These are phyloP conservation scores for Knoxia roxburghii DNA, from an alignment of 257 asterid species.

Conservation along the genomic window DNA sequence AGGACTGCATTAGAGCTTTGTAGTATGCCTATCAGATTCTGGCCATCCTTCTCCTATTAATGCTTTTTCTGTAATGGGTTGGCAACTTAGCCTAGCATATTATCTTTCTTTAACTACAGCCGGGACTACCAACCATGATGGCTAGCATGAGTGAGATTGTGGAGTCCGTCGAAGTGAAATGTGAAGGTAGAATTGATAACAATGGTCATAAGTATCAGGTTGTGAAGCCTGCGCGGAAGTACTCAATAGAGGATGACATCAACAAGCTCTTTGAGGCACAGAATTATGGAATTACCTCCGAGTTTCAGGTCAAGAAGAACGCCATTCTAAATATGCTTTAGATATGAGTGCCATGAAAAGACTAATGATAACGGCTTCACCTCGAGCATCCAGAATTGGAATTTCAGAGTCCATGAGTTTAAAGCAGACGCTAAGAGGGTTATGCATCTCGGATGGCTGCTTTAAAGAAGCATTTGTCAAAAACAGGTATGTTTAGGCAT, in stretches of 20 bases:
- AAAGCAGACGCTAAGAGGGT: slow-evolving; percentile 92
- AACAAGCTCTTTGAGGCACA: slow-evolving; percentile 69
- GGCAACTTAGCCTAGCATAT: slow-evolving; percentile 18
- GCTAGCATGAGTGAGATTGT: slow-evolving; percentile 52
- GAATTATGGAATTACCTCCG: slow-evolving; percentile 40
- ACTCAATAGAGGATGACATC: slow-evolving; percentile 54
- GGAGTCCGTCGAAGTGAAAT: slow-evolving; percentile 42
- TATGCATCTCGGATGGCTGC: slow-evolving; percentile 94
- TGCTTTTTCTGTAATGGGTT: slow-evolving; percentile 37
- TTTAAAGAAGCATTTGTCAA: slow-evolving; percentile 52
- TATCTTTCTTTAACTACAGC: slow-evolving; percentile 14
- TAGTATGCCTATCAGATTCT: slow-evolving; percentile 2
- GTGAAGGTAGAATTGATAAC: slow-evolving; percentile 24
- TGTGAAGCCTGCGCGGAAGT: slow-evolving; percentile 30
- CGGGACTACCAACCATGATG: slow-evolving; percentile 29
- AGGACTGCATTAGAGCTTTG: slow-evolving; percentile 16
- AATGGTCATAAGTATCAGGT: slow-evolving; percentile 19
- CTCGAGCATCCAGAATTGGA: slow-evolving; percentile 59
- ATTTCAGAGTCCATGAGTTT: slow-evolving; percentile 62
- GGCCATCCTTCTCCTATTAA: slow-evolving; percentile 15
- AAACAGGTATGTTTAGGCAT: slow-evolving; percentile 40
- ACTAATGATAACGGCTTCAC: slow-evolving; percentile 54
- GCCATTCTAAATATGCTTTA: slow-evolving; percentile 26
- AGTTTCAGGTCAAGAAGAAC: slow-evolving; percentile 29
- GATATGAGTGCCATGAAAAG: slow-evolving; percentile 78